Conservation (phyloP, 1,139 yeast genomes). For the Protomyces macrosporus region DNA sequence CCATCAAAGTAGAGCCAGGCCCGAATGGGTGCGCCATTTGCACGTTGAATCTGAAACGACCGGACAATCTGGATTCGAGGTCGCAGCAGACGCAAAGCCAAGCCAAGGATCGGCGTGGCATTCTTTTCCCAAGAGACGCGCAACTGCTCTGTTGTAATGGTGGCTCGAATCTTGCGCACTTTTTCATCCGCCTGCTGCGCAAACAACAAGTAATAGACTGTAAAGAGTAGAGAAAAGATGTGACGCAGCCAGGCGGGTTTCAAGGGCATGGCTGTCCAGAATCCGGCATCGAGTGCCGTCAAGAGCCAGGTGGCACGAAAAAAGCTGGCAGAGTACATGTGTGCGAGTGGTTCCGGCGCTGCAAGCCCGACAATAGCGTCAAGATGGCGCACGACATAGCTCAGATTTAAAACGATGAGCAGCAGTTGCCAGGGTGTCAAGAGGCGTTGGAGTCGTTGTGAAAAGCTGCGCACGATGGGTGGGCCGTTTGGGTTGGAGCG, state of each 20-base stretch:
- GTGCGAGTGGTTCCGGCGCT: conserved; percentile 35
- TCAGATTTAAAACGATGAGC: conserved; percentile 32
- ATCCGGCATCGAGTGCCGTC: conserved; percentile 36
- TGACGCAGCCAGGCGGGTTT: conserved; percentile 32
- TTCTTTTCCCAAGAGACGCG: conserved; percentile 35
- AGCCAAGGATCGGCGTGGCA: conserved; percentile 31
- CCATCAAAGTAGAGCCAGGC: conserved; percentile 34
- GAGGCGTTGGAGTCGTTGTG: conserved; percentile 29
- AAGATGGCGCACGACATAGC: conserved; percentile 33
- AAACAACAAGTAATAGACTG: conserved; percentile 33
- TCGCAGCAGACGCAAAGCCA: conserved; percentile 27
- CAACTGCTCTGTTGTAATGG: conserved; percentile 32
- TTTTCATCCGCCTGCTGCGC: conserved; percentile 35
- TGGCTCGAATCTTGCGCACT: conserved; percentile 32
- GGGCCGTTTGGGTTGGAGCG: conserved; percentile 35
- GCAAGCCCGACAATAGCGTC: conserved; percentile 33
- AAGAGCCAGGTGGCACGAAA: conserved; percentile 34
- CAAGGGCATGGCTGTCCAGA: conserved; percentile 36
- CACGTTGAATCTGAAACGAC: conserved; percentile 29
- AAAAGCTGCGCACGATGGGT: conserved; percentile 25
- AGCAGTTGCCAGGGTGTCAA: conserved; percentile 35
- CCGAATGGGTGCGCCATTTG: conserved; percentile 22
- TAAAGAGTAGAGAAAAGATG: conserved; percentile 32
- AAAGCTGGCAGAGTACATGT: conserved; percentile 32
- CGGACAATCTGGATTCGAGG: conserved; percentile 30